phyloP scores from a whole-genome alignment of 768 basidiomycete genomes.

The Calocybe gangraenosa region DNA sequence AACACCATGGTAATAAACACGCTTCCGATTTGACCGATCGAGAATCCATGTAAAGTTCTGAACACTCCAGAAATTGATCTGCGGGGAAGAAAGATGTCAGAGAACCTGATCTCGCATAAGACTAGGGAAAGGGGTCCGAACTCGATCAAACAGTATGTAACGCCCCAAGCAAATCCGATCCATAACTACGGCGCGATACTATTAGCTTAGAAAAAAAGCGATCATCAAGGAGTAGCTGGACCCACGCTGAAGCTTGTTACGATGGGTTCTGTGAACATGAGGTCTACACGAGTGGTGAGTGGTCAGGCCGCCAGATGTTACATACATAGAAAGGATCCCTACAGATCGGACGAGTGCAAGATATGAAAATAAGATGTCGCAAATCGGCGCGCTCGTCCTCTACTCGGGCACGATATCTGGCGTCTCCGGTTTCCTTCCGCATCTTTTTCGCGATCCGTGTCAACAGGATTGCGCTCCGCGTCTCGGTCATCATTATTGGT shows the following conservation, averaged over 20 bases:
- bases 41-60: conserved; percentile 53
- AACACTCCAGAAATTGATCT: conserved; percentile 60
- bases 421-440: conserved; percentile 63
- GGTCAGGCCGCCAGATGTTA: no score
- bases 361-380: conserved; percentile 58
- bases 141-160: conserved; percentile 66
- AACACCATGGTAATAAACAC: conserved; percentile 57
- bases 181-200: conserved; percentile 42
- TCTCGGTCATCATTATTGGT: conserved; percentile 63
- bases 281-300: conserved; percentile 41
- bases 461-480: conserved; percentile 67
- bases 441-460: conserved; percentile 56
- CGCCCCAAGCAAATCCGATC: conserved; percentile 75
- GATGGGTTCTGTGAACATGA: conserved; percentile 69
- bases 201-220: not conserved
- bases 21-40: conserved; percentile 53
- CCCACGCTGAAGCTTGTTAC: conserved; percentile 71
- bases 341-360: conserved; percentile 71
- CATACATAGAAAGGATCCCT: no score
- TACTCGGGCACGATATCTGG: conserved; percentile 54
- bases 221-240: conserved; percentile 29
- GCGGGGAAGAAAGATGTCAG: not conserved
- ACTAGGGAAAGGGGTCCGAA: conserved; percentile 21
- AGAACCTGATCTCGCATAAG: not conserved
- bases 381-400: conserved; percentile 61